A percentile compares a stretch with the other conserved stretches of the same genome.
These are phyloP conservation scores for Colletotrichum camelliae DNA, from an alignment of 2,329 filamentous ascomycete species.

Conservation along the genomic window DNA sequence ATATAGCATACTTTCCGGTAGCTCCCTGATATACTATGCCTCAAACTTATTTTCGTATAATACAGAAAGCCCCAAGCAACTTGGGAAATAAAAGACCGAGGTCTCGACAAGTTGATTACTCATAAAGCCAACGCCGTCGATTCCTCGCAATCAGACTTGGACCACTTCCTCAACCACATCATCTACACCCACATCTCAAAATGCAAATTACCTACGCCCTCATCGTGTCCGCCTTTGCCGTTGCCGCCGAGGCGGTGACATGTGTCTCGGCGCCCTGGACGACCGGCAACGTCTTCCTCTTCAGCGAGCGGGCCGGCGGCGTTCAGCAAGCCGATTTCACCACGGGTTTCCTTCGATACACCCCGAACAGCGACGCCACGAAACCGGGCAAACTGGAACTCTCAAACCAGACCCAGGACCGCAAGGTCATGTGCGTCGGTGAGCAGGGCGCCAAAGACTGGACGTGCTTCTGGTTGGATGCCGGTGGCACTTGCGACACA, in stretches of 20 bases:
- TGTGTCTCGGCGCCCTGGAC: background rate
- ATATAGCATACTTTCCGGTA: background rate
- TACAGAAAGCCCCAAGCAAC: background rate
- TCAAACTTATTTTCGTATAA: background rate
- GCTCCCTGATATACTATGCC: background rate
- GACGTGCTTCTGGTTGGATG: background rate
- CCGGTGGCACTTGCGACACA: background rate
- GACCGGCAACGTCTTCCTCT: background rate
- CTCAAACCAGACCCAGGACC: background rate
- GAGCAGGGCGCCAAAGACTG: background rate
- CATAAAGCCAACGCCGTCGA: background rate
- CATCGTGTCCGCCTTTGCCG: background rate
- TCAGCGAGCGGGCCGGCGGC: background rate
- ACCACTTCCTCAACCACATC: background rate
- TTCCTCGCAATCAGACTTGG: fast-evolving
- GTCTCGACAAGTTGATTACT: background rate
- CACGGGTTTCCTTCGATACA: background rate
- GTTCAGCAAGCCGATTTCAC: background rate
- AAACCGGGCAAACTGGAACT: background rate
- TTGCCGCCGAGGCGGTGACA: background rate
- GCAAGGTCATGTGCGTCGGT: background rate
- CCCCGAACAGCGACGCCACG: background rate
- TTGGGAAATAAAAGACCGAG: background rate
- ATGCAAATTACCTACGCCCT: background rate
- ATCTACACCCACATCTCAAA: background rate